phyloP scores from a whole-genome alignment of 164 flowering plant species.

The Liquidambar formosana region DNA sequence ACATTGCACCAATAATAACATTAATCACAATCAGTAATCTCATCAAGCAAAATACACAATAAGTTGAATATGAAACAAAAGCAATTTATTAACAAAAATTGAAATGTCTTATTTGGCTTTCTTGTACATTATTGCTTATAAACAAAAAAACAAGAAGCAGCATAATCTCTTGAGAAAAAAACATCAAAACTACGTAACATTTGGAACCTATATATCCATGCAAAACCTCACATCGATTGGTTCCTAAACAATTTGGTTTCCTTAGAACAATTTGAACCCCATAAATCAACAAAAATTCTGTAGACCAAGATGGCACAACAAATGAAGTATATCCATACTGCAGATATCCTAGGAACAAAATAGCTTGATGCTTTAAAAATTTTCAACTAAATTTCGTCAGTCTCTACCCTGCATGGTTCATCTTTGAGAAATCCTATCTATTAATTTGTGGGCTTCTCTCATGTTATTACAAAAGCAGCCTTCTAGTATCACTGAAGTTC shows the following conservation, averaged over 20 bases:
- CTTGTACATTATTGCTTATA: conserved; percentile 4
- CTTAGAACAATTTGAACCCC: not conserved
- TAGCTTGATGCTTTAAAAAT: not conserved
- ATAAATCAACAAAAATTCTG: not conserved
- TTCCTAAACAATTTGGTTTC: not conserved
- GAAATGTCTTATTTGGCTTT: too few relatives aligned
- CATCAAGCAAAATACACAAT: too few relatives aligned
- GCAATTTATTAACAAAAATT: conserved; percentile 5
- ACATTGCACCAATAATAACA: too few relatives aligned
- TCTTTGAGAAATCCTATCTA: not conserved
- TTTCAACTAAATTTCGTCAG: not conserved
- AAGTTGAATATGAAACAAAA: not conserved
- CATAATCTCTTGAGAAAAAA: not conserved
- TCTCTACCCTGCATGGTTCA: not conserved
- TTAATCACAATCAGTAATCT: too few relatives aligned
- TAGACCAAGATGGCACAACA: too few relatives aligned
- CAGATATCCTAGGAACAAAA: not conserved
- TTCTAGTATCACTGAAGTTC: conserved; percentile 75
- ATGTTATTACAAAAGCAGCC: conserved; percentile 59
- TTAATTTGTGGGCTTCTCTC: conserved; percentile 2
- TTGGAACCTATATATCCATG: not conserved
- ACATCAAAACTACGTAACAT: not conserved
- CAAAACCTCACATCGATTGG: not conserved
- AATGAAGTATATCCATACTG: not conserved
- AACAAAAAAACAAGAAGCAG: not conserved